phyloP scores from a whole-genome alignment of 192 early-diverging fungal genomes.

The Ramicandelaber brevisporus region DNA sequence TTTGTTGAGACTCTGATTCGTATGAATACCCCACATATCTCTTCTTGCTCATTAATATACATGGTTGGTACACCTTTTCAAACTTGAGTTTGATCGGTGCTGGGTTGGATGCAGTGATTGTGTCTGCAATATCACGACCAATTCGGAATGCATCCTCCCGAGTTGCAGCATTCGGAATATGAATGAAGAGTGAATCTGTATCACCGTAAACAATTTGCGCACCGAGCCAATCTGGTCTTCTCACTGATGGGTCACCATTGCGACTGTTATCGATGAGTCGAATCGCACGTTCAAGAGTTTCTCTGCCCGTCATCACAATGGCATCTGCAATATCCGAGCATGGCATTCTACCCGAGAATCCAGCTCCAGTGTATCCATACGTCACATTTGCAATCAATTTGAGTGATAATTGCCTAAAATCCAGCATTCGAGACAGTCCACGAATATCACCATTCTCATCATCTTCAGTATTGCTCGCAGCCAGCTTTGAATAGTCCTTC shows the following conservation, averaged over 20 bases:
- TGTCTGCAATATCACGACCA: slow-evolving; percentile 55
- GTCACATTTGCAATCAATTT: slow-evolving; percentile 88
- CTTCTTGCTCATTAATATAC: slow-evolving; percentile 76
- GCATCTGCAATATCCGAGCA: slow-evolving; percentile 72
- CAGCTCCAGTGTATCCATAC: slow-evolving; percentile 66
- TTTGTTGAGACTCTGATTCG: slow-evolving; percentile 26
- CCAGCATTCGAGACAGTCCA: slow-evolving; percentile 16
- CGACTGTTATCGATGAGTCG: slow-evolving; percentile 25
- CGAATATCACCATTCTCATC: not conserved
- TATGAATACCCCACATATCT: slow-evolving; percentile 78
- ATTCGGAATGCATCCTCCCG: slow-evolving; percentile 50
- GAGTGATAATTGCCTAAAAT: slow-evolving; percentile 60
- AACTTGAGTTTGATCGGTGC: slow-evolving; percentile 74
- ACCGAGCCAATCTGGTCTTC: slow-evolving; percentile 24
- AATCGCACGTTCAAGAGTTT: slow-evolving; percentile 53
- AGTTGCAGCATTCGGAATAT: slow-evolving; percentile 37
- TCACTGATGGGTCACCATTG: slow-evolving; percentile 6
- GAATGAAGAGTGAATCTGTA: slow-evolving; percentile 80
- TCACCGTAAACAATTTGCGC: slow-evolving; percentile 80
- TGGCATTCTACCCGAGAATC: slow-evolving; percentile 77
- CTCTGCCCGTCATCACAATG: slow-evolving; percentile 67
- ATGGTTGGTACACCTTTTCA: slow-evolving; percentile 84
- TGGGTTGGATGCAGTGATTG: slow-evolving; percentile 46
- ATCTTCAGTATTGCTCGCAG: slow-evolving; percentile 1
- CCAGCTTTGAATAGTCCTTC: slow-evolving; percentile 32